A percentile compares a stretch with the other conserved stretches of the same genome.
These are phyloP conservation scores for Candida railenensis DNA, from an alignment of 805 yeast species.

Conservation along the genomic window DNA sequence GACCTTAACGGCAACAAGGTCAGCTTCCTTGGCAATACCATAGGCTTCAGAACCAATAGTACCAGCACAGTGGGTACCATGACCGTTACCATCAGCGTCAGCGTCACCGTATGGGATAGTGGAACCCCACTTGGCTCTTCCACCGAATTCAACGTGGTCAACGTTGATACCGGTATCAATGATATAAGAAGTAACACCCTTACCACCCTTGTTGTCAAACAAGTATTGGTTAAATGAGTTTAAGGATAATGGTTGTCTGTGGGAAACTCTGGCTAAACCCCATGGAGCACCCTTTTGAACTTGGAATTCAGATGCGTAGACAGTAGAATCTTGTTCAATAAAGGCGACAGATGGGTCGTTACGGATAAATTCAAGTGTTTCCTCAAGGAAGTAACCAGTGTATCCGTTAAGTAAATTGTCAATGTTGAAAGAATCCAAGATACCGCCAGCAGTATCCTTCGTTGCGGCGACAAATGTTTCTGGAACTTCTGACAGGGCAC, in stretches of 20 bases:
- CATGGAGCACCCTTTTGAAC: conserved; percentile 87
- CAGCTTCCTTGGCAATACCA: conserved; percentile 83
- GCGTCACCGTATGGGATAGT: conserved; percentile 72
- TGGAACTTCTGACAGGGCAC: conserved; percentile 29
- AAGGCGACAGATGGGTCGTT: conserved; percentile 60
- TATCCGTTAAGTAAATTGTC: conserved; percentile 68
- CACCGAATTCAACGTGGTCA: conserved; percentile 73
- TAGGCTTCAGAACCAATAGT: conserved; percentile 77
- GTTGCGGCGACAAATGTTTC: conserved; percentile 36
- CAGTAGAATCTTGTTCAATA: conserved; percentile 76
- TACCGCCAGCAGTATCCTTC: conserved; percentile 46
- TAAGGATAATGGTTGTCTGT: conserved; percentile 66
- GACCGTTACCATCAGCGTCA: conserved; percentile 84
- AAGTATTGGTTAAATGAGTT: conserved; percentile 72
- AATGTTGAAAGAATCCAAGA: conserved; percentile 60
- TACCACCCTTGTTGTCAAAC: conserved; percentile 72
- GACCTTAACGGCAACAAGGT: conserved; percentile 80
- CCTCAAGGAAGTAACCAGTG: conserved; percentile 78
- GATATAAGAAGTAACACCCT: conserved; percentile 83
- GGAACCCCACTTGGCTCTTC: conserved; percentile 85
- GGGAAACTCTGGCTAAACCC: conserved; percentile 92
- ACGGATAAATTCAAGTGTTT: conserved; percentile 71
- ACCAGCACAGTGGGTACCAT: conserved; percentile 98
- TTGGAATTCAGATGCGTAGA: conserved; percentile 59
- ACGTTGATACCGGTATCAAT: conserved; percentile 87